A percentile compares a stretch with the other conserved stretches of the same genome.
These are phyloP conservation scores for Oenanthe javanica DNA, from an alignment of 140 eudicot species.

Conservation along the genomic window DNA sequence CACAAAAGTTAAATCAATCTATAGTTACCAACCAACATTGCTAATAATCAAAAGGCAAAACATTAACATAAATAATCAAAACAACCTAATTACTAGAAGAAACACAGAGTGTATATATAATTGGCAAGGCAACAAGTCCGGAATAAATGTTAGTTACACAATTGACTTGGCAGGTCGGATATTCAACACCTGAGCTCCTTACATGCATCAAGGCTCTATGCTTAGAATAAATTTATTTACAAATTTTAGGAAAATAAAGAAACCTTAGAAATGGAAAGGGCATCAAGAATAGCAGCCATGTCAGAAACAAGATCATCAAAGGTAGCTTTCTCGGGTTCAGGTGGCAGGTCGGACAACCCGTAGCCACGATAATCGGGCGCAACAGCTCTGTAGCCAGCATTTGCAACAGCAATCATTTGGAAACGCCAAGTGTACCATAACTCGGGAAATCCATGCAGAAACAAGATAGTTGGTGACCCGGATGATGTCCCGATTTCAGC, in stretches of 20 bases:
- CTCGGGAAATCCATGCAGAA: slow-evolving; percentile 51
- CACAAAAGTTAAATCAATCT: too few relatives aligned
- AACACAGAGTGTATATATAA: too few relatives aligned
- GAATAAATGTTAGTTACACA: too few relatives aligned
- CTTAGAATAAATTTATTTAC: too few relatives aligned
- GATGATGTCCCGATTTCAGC: slow-evolving; percentile 41
- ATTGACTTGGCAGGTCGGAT: too few relatives aligned
- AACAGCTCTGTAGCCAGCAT: slow-evolving; percentile 65
- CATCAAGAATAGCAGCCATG: slow-evolving; percentile 41
- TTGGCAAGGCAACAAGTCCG: too few relatives aligned
- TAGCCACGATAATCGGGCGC: slow-evolving; percentile 82
- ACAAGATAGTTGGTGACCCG: slow-evolving; percentile 36
- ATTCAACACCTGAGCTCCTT: too few relatives aligned
- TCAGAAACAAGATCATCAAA: slow-evolving; percentile 35
- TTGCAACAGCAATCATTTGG: slow-evolving; percentile 49
- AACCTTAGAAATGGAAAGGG: slow-evolving; percentile 51
- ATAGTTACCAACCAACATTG: too few relatives aligned
- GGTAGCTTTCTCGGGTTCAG: slow-evolving; percentile 41
- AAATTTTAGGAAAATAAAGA: neutral
- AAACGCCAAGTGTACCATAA: slow-evolving; percentile 90
- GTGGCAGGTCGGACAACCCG: slow-evolving; percentile 57
- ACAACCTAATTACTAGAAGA: too few relatives aligned
- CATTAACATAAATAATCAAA: too few relatives aligned
- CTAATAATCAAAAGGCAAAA: too few relatives aligned
- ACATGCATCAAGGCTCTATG: too few relatives aligned